Conservation (phyloP, 192 early-diverging fungal species). For the Rhizoclosmatium globosum region DNA sequence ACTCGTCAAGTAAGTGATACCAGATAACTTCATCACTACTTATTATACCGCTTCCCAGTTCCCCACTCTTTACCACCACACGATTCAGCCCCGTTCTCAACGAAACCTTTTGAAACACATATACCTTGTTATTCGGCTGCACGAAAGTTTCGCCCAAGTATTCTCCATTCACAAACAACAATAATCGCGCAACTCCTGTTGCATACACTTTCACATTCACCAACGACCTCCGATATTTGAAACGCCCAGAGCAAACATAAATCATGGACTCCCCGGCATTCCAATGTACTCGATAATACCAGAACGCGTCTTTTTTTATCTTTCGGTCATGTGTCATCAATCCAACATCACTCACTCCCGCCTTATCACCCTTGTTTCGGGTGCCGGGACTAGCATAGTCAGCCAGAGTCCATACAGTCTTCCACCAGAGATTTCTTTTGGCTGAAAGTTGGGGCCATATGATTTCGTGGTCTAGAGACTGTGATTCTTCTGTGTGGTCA, state of each 20-base stretch:
- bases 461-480: constrained; percentile 10
- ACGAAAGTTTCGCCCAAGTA: background rate
- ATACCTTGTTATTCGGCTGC: background rate
- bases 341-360: constrained; percentile 19
- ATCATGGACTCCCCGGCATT: constrained; percentile 7
- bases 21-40: background rate
- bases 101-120: background rate
- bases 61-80: background rate
- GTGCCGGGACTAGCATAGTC: background rate
- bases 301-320: constrained; percentile 31
- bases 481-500: constrained; percentile 34
- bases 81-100: background rate
- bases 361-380: background rate
- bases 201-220: constrained; percentile 34
- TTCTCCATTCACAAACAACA: constrained; percentile 25
- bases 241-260: background rate
- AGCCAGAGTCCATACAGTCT: constrained; percentile 24
- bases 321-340: constrained; percentile 18
- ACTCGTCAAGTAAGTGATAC: background rate
- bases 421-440: constrained; percentile 23
- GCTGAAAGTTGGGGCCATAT: constrained; percentile 19
- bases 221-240: constrained; percentile 7
- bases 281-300: constrained; percentile 21
- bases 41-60: background rate
- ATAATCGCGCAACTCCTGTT: background rate